Evolutionary conservation across 2,329 filamentous ascomycete genomes (phyloP).

Genomic region (Thielaviopsis punctulata): DNA sequence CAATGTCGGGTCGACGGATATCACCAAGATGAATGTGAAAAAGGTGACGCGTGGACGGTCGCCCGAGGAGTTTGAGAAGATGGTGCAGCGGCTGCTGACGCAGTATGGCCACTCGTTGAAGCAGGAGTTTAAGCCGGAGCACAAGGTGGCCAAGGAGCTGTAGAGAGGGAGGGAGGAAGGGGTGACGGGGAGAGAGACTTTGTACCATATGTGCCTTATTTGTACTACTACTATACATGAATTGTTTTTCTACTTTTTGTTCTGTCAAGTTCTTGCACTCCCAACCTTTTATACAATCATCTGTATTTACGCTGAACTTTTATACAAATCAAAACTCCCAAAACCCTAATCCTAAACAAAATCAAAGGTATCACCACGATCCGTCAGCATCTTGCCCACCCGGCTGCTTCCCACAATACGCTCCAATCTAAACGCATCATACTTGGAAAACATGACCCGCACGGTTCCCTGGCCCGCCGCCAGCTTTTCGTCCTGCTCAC

Average conservation of each 20-base stretch:
- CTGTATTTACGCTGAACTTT: neutral
- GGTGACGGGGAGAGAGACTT: neutral
- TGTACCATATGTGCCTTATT: conserved; percentile 7
- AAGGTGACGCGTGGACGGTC: conserved; percentile 71
- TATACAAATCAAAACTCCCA: neutral
- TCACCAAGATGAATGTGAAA: conserved; percentile 60
- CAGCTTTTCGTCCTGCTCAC: conserved; percentile 35
- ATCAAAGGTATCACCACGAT: conserved; percentile 82
- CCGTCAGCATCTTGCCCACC: conserved; percentile 66
- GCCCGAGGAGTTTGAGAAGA: conserved; percentile 46
- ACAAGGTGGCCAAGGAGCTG: conserved; percentile 12
- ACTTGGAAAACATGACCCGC: conserved; percentile 61
- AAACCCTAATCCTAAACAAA: conserved; percentile 45
- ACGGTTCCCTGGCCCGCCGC: conserved; percentile 43
- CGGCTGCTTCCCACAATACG: conserved; percentile 69
- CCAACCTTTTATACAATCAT: neutral
- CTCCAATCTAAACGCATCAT: conserved; percentile 79
- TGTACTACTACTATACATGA: neutral
- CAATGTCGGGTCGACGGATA: conserved; percentile 42
- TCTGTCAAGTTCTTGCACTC: neutral
- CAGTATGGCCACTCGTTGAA: conserved; percentile 16
- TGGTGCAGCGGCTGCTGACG: conserved; percentile 31
- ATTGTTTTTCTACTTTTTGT: neutral
- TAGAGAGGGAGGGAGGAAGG: neutral
- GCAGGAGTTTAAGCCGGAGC: conserved; percentile 12